Evolutionary conservation across 148 eudicot species (phyloP), one percentile per base, ranked within the genome.

Genomic region (Salicornia ramosissima): DNA sequence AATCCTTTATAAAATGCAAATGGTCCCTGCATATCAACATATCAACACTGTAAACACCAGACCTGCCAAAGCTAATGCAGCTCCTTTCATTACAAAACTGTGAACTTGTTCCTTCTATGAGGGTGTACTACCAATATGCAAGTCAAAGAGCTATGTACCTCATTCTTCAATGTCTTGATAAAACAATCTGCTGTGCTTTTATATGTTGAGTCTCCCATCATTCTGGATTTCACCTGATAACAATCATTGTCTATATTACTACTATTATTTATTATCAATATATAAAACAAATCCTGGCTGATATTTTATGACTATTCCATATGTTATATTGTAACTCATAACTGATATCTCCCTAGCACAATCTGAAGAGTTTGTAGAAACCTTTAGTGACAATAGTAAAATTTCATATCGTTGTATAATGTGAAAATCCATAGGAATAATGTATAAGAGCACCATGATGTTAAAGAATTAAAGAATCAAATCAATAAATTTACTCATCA

Each of bases 1-100:
- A 91, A 91, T 58, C 97, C 97, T 68, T 91, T 91, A 75, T 91
- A 91, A 78, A 91, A 91, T 33, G 96, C 97, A 8, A 84, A 69
- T 36, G 83, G 87, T 79, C 97, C 97, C 97, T 91, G 86, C 77
- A 86, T 53, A 68, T 58, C 18, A 67, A 12, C 2, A 74, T 25
- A 31, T 45, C 67, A 40, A 34, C 6, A 31, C 18, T 40, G 36
- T 62, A 16, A 69, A 54, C n/a, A 64, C 34, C 43, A 34, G 5
- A 54, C 28, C 24, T 42, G 28, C 55, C 56, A 65, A 33, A 49
- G 49, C 45, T 21, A 56, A 15, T 52, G 21, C 14, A 18, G 16
- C 24, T 29, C 42, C 26, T 21, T 19, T 22, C 47, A 19, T 22
- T 25, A 29, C 29, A 22, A 25, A 54, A 33, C 40, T 29, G 60